Base-by-base conservation (phyloP, 129 eudicot species). In the Scalesia atractyloides region DNA sequence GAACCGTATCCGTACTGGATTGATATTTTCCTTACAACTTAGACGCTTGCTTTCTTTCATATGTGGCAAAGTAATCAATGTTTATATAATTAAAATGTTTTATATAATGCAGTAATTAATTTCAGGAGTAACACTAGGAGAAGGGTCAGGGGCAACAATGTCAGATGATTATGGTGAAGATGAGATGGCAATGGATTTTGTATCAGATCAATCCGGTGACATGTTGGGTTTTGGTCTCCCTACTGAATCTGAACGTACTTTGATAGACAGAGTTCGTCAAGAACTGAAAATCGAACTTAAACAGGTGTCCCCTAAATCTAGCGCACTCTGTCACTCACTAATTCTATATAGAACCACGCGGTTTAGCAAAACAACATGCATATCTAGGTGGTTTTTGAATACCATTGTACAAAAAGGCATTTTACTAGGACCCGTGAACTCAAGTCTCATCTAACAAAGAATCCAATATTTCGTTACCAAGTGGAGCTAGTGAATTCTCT, bases 221-320 rank as follows among this genome's bases (percentile, higher is more conserved):
- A 75, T 93, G 83, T 87, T 84, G 96, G 98, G 98, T n/a, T 84
- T 94, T 51, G 98, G 98, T 18, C 95, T 94, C 79, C 98, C 98
- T 1, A 94, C 98, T 0, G 98, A 94, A 75, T 90, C 97, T 0
- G 98, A 94, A 82, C 88, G 98, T 70, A 80, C 97, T 58, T 84
- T 94, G 14, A 94, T 94, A 97, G 98, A 94, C 44, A 63, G 98
- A 73, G 98, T 94, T 19, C 83, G 98, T 36, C 98, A 90, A 74
- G 98, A 94, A 77, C 84, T 94, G 16, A 94, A 94, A 68, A 80
- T 94, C 33, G 98, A 94, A 75, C 92, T 94, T 54, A 94, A 94
- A 85, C 98, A 94, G 98, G 98, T 93, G 39, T 20, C 1, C 49
- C 2, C 30, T 17, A 24, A 39, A 39, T 39, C 9, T 9, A 6